Base-by-base conservation (phyloP, 345 rosid genomes). In the Limnanthes douglasii region DNA sequence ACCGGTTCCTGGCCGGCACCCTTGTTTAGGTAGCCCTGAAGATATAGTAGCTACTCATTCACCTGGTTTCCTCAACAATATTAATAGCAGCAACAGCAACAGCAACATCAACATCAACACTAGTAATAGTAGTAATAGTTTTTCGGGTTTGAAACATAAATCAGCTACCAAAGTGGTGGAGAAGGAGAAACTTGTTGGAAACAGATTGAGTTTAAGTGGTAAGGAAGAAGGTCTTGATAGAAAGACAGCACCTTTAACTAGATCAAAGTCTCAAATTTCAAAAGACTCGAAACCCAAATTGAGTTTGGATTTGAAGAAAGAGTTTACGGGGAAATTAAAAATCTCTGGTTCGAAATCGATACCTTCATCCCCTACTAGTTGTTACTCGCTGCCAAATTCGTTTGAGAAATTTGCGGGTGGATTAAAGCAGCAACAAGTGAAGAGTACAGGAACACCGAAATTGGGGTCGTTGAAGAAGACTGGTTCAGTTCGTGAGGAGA, bases 1-100 rank as follows among this genome's bases (percentile, higher is more conserved):
- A 60, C 98, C 98, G 0, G 66, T 90, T 31, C 98, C 98, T 2
- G 98, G 98, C 24, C 65, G 98, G 46, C 98, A 84, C 52, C 72
- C 85, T 11, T 90, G 98, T 57, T 72, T 90, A 19, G 98, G 98
- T n/a, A 61, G 46, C 65, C 98, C 98, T 18, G 94, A 79, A 55
- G 98, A 90, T 54, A 84, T 90, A 43, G 95, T 72, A 40, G 98
- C 92, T 21, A 70, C 95, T 38, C 73, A 61, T 21, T 63, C 94
- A 0, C 73, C 51, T 12, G 92, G 85, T 28, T 90, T 90, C 22
- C 86, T 90, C 6, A 64, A 43, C 39, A 56, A 57, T 51, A 70
- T 32, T 21, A 59, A 59, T 40, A 51, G 54, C 16, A 40, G 10
- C 31, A 43, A 36, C 4, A 26, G 30, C 11, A 6, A 26, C 6